Evolutionary conservation across 257 asterid species (phyloP).

Genomic region (Ballota nigra): DNA sequence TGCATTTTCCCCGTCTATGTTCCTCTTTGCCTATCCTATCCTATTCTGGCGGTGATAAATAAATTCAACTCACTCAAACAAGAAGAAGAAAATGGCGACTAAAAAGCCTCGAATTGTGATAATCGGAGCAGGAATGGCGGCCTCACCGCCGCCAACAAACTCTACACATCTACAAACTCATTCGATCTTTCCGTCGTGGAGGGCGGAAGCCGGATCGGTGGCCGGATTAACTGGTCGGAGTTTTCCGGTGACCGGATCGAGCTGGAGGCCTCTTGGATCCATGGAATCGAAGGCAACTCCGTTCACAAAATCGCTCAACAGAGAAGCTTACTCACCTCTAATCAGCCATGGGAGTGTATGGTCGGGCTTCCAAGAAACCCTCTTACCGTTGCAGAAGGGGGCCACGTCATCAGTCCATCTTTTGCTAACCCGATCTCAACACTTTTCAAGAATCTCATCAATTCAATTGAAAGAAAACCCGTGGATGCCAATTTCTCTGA

Average conservation of each 20-base stretch:
- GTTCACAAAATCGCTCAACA: constrained; percentile 58
- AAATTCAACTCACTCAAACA: too few species aligned
- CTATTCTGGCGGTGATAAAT: too few species aligned
- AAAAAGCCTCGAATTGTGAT: constrained; percentile 51
- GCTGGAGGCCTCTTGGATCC: constrained; percentile 93
- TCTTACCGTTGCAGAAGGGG: constrained; percentile 63
- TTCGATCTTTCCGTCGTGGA: constrained; percentile 69
- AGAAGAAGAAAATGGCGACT: constrained; percentile 2
- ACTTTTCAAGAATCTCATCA: constrained; percentile 57
- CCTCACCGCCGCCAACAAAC: constrained; percentile 73
- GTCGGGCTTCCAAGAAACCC: constrained; percentile 41
- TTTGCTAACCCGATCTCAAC: constrained; percentile 48
- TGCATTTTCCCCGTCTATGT: too few species aligned
- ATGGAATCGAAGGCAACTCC: constrained; percentile 72
- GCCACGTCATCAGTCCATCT: constrained; percentile 41
- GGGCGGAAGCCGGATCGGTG: constrained; percentile 77
- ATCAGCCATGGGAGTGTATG: constrained; percentile 81
- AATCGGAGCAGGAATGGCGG: constrained; percentile 96
- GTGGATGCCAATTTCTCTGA: constrained; percentile 5
- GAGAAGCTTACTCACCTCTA: constrained; percentile 35
- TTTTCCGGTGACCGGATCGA: constrained; percentile 75
- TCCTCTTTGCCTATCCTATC: too few species aligned
- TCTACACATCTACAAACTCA: constrained; percentile 35
- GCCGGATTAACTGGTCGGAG: constrained; percentile 60
- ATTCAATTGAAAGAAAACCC: constrained; percentile 48